phyloP scores from a whole-genome alignment of 164 flowering plant genomes.

The Hamamelis virginiana region DNA sequence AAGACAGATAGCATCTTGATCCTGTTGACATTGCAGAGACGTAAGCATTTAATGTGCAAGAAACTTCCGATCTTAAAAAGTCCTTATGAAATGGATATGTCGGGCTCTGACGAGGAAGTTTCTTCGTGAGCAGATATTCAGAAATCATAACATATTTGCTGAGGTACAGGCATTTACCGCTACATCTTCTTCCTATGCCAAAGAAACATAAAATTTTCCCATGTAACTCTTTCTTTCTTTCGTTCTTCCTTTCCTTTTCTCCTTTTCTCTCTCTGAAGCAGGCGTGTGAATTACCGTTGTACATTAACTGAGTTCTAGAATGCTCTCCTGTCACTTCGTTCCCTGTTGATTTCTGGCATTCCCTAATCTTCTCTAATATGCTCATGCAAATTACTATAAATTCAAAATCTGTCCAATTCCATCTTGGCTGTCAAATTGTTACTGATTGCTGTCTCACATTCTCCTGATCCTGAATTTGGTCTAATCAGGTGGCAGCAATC shows the following conservation, averaged over 20 bases:
- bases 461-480: neutral
- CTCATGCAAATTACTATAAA: neutral
- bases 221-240: neutral
- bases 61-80: conserved; percentile 38
- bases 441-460: neutral
- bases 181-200: neutral
- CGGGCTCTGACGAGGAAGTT: conserved; percentile 22
- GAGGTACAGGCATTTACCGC: conserved; percentile 14
- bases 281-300: neutral
- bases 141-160: neutral
- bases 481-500: neutral
- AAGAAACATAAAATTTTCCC: neutral
- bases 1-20: conserved; percentile 70
- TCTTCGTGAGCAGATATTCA: conserved; percentile 16
- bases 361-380: neutral
- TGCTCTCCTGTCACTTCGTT: neutral
- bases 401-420: neutral
- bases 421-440: neutral
- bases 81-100: conserved; percentile 26
- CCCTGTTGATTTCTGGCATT: neutral
- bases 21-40: conserved; percentile 73
- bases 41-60: conserved; percentile 91
- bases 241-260: neutral
- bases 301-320: neutral
- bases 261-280: neutral